Base-by-base conservation (phyloP, 768 basidiomycete species). In the Lyophyllum atratum region DNA sequence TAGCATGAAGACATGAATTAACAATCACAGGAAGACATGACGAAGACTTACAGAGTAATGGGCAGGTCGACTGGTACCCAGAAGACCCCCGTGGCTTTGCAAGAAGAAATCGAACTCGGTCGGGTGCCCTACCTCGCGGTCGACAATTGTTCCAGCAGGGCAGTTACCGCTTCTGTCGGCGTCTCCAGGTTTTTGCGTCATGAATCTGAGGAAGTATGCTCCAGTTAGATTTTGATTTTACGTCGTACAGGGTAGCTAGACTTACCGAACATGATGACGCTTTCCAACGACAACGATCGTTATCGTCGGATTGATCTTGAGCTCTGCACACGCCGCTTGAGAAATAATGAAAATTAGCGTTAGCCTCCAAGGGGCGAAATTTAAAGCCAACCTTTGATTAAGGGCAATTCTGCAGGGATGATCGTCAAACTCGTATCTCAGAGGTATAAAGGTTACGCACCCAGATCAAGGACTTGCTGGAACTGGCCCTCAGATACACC, bases 211-310 rank as follows among this genome's bases (percentile, higher is more conserved):
- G 19, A 2, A 52, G 31, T 19, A 40, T 2, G 5, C 17, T 8
- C 10, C 5, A 31, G 25, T 43, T 43, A 29, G 9, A 29, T 29
- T 29, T n/a, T 62, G 54, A 34, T 45, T 42, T 11, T 31, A 46
- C 29, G 40, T 42, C 19, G 7, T 33, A 17, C 39, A 53, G 45
- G 10, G 47, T n/a, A 15, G 39, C 28, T 44, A 10, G 45, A 46
- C 66, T 29, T 54, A 74, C 66, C 84, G 76, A 49, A 86, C 78
- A 52, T 87, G 87, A 66, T 89, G 87, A 3, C 87, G 80, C 66
- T 93, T 94, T 15, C 89, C 91, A 7, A 93, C 92, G 24, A 93
- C 77, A 49, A 93, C 81, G 22, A 93, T 73, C 0, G 92, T 93
- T 28, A 93, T 89, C 50, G 81, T 84, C 0, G 84, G 83, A 1